phyloP scores from a whole-genome alignment of 345 rosid genomes.

The Barbarea vulgaris region DNA sequence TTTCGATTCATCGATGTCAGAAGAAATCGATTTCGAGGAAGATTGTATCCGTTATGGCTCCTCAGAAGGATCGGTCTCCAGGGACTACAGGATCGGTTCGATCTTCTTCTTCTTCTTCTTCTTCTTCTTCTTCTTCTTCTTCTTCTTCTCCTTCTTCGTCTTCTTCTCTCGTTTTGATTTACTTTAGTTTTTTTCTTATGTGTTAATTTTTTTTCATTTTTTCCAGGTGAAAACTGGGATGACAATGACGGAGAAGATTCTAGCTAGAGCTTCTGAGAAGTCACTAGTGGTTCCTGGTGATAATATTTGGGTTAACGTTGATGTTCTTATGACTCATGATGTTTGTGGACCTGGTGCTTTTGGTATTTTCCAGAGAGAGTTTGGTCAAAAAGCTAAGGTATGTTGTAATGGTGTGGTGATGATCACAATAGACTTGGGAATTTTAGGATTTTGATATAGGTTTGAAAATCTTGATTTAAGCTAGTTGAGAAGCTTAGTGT shows the following conservation, averaged over 20 bases:
- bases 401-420: background rate
- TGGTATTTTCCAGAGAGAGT: conserved; percentile 90
- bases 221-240: conserved; percentile 82
- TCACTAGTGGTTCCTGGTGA: conserved; percentile 80
- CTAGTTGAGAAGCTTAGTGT: conserved; percentile 1
- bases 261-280: conserved; percentile 82
- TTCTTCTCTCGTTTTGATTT: background rate
- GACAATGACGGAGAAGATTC: conserved; percentile 98
- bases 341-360: conserved; percentile 95
- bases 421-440: background rate
- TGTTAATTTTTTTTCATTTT: background rate
- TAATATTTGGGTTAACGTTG: conserved; percentile 91
- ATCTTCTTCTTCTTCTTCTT: conserved; percentile 13
- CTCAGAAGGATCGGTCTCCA: conserved; percentile 70
- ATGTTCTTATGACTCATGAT: conserved; percentile 95
- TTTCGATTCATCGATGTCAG: conserved; percentile 55
- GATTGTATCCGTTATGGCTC: conserved; percentile 82
- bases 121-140: conserved; percentile 5
- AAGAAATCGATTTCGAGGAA: conserved; percentile 55
- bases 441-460: background rate
- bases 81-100: conserved; percentile 85
- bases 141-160: conserved; percentile 12
- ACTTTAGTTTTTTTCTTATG: background rate
- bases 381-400: conserved; percentile 89
- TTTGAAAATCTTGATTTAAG: background rate